Percentiles rank a stretch among this genome's conserved stretches.
These are phyloP conservation scores for Pythium biforme DNA, from an alignment of 352 stramenopile species.

Conservation along the genomic window DNA sequence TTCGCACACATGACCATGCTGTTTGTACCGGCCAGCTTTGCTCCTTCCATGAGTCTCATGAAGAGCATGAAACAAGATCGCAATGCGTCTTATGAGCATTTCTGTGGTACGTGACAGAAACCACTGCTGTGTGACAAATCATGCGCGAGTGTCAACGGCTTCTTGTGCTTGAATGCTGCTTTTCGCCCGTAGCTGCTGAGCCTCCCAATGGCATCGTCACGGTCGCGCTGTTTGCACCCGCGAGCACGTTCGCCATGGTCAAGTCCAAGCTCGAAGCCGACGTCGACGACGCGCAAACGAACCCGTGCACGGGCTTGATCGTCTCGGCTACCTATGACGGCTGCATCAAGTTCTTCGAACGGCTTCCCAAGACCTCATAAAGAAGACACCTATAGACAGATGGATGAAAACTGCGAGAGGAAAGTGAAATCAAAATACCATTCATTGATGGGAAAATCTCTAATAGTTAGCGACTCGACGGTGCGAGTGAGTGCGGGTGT, in stretches of 20 bases:
- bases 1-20: neutral
- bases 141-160: neutral
- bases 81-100: constrained; percentile 81
- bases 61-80: constrained; percentile 77
- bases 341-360: constrained; percentile 82
- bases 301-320: constrained; percentile 76
- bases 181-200: constrained; percentile 43
- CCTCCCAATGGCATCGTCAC: constrained; percentile 75
- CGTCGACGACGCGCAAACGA: constrained; percentile 54
- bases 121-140: neutral
- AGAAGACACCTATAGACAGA: neutral
- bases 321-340: constrained; percentile 84
- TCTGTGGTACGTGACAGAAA: constrained; percentile 65
- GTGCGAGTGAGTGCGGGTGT: neutral
- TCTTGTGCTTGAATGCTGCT: no score
- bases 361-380: constrained; percentile 34
- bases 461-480: constrained; percentile 13
- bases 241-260: constrained; percentile 80
- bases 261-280: constrained; percentile 63
- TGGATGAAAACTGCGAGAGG: neutral
- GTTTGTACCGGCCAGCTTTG: constrained; percentile 28
- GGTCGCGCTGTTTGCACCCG: constrained; percentile 73
- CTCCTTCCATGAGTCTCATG: constrained; percentile 52
- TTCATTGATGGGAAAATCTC: constrained; percentile 7
- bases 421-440: neutral